Percentiles rank a stretch among this genome's conserved stretches.
These are phyloP conservation scores for Aspergillus sclerotioniger DNA, from an alignment of 495 filamentous ascomycete genomes.

Conservation along the genomic window DNA sequence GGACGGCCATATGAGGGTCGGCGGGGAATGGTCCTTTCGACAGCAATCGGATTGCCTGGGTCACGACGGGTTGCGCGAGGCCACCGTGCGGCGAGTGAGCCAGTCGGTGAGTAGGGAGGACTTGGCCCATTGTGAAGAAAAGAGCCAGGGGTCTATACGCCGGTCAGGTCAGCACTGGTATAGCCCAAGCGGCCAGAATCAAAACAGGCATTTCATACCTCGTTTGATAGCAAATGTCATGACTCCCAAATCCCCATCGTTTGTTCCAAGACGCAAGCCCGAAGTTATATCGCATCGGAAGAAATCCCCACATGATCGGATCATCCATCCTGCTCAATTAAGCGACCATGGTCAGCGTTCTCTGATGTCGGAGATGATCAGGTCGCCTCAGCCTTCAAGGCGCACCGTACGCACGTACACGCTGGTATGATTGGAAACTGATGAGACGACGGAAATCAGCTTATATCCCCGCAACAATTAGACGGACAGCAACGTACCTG, in stretches of 20 bases:
- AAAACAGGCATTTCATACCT: constrained; percentile 25
- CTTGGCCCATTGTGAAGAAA: constrained; percentile 87
- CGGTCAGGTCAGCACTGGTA: constrained; percentile 20
- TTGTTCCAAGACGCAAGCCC: constrained; percentile 61
- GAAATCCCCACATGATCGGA: constrained; percentile 85
- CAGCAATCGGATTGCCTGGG: constrained; percentile 79
- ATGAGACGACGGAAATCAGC: constrained; percentile 17
- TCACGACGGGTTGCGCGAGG: constrained; percentile 86
- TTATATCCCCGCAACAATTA: not conserved
- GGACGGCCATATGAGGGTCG: constrained; percentile 34
- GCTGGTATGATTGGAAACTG: constrained; percentile 93
- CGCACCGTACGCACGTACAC: constrained; percentile 69
- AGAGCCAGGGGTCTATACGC: constrained; percentile 47
- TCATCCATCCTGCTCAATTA: constrained; percentile 73
- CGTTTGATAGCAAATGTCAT: constrained; percentile 78
- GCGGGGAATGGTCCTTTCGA: constrained; percentile 59
- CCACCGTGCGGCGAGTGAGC: constrained; percentile 68
- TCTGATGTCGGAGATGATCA: constrained; percentile 10
- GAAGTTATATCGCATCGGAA: constrained; percentile 69
- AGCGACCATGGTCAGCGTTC: constrained; percentile 30
- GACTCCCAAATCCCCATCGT: constrained; percentile 83
- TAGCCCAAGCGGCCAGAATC: not conserved
- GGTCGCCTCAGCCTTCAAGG: constrained; percentile 11
- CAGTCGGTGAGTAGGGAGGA: constrained; percentile 80
- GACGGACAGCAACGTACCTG: constrained; percentile 53